Percentiles rank a stretch among this genome's conserved stretches.
Conservation (phyloP, 2,329 filamentous ascomycete genomes). For the Ceratocystis lukuohia region DNA sequence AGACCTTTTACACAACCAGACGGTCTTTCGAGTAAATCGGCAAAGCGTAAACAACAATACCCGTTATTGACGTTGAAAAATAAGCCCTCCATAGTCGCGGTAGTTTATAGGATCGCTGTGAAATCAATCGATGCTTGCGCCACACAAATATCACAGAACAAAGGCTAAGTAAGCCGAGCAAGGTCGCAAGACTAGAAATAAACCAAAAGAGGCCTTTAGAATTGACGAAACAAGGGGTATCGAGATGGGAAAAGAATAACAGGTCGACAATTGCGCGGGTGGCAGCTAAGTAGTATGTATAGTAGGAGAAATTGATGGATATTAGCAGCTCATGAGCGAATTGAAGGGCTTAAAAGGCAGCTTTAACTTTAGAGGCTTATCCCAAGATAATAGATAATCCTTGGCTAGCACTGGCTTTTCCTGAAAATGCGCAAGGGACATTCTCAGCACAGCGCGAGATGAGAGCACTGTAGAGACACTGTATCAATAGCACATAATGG, state of each 20-base stretch:
- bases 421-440: conserved; percentile 6
- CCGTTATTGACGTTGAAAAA: conserved; percentile 92
- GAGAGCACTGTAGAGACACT: background rate
- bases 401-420: background rate
- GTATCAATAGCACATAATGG: background rate
- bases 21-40: background rate
- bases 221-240: background rate
- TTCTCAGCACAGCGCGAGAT: background rate
- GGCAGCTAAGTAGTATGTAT: background rate
- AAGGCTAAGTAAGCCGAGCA: background rate
- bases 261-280: background rate
- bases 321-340: background rate
- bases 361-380: conserved; percentile 10
- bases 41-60: conserved; percentile 33
- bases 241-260: background rate
- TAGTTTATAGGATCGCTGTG: conserved; percentile 19
- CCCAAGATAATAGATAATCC: conserved; percentile 2
- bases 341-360: background rate
- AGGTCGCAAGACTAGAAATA: background rate
- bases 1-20: background rate
- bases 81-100: conserved; percentile 65
- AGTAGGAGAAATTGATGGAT: background rate
- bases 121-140: conserved; percentile 8
- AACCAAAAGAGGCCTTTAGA: background rate
- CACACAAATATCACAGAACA: conserved; percentile 1